Evolutionary conservation across 495 filamentous ascomycete species (phyloP), one percentile per base, ranked within the genome.

Genomic region (Rhizodiscina lignyota): DNA sequence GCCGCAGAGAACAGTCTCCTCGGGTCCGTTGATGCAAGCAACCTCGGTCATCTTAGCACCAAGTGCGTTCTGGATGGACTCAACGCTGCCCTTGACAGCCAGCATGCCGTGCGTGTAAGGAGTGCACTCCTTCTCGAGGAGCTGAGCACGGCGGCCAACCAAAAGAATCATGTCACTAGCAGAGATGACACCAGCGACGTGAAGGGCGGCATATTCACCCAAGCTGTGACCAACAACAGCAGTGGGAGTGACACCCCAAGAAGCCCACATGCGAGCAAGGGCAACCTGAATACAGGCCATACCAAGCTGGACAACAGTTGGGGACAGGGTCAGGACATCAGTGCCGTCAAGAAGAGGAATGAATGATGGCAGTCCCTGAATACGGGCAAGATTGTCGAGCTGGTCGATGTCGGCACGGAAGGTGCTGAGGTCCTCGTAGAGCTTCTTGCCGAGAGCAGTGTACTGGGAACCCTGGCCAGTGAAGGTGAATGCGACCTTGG

Each of bases 141-240:
- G 62, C 43, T 73, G 64, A 21, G 85, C 85, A 32, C 85, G 72
- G 24, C 68, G 64, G 17, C 84, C 85, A 34, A 84, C 78, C 5
- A 93, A 64, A 45, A 77, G 82, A 45, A 94, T 73, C 18, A 78
- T 75, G 48, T 92, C 84, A 42, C 69, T 72, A 21, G 71, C 77
- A 5, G 77, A 79, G 6, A 94, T 56, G 11, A 92, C 74, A 34
- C 83, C 85, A 13, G 84, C 73, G 22, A 77, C 73, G 47, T 86
- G 67, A 2, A 93, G 61, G 12, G 86, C 85, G 31, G 85, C 83
- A 57, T 87, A 93, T 52, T 94, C 85, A 38, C 85, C 85, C 10
- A 75, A 47, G 51, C 83, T 91, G 60, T 94, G 86, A 17, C 86
- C 86, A 23, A 93, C 61, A 2, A 92, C 81, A 26, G 74, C 77